Conservation (phyloP, 192 early-diverging fungal species). For the Umbelopsis sp. region DNA sequence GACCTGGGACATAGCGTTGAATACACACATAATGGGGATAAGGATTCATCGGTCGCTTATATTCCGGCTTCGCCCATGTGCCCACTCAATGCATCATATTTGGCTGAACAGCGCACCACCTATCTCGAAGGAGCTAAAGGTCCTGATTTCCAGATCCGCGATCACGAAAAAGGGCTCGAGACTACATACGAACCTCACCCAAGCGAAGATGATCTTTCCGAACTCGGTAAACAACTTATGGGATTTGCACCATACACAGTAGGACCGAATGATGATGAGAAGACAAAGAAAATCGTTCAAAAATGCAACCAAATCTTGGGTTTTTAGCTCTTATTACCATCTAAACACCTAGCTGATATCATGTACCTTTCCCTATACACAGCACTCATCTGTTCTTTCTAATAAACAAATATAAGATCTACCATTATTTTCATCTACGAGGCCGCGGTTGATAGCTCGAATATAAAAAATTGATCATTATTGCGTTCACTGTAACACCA, state of each 20-base stretch:
- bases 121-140: conserved; percentile 27
- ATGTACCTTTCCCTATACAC: too few species aligned
- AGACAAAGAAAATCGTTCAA: background rate
- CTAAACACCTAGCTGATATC: too few species aligned
- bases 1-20: conserved; percentile 37
- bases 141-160: conserved; percentile 3
- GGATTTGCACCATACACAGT: conserved; percentile 6
- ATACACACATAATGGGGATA: conserved; percentile 18
- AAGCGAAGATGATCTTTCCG: background rate
- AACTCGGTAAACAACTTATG: background rate
- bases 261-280: background rate
- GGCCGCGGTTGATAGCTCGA: background rate
- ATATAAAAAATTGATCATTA: too few species aligned
- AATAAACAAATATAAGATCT: too few species aligned
- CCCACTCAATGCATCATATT: conserved; percentile 26
- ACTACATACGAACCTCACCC: background rate
- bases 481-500: too few species aligned
- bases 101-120: conserved; percentile 7
- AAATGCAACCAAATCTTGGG: conserved; percentile 2
- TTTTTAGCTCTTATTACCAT: background rate
- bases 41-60: conserved; percentile 38
- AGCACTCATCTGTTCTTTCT: too few species aligned
- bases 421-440: too few species aligned
- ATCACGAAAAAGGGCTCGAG: background rate
- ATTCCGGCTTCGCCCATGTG: conserved; percentile 38